phyloP scores from a whole-genome alignment of 1,284 basidiomycete species.

The Cryptococcus sp. region DNA sequence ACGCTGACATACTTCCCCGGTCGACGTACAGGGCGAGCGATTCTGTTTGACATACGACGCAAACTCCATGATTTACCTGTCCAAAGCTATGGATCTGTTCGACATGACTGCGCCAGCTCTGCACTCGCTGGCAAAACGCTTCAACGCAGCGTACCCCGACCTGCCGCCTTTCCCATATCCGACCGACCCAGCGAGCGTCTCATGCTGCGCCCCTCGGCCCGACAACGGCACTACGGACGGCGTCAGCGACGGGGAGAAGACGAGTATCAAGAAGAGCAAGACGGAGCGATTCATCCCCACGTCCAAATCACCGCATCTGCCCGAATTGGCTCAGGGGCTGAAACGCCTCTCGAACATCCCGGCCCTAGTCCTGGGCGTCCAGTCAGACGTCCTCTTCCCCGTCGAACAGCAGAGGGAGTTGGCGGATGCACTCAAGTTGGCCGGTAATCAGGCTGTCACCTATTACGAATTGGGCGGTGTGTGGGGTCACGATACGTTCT shows the following conservation, averaged over 20 bases:
- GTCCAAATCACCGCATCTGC: slow-evolving; percentile 67
- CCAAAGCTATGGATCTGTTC: slow-evolving; percentile 99
- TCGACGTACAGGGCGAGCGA: slow-evolving; percentile 68
- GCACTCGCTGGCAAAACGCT: slow-evolving; percentile 61
- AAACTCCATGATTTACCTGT: slow-evolving; percentile 97
- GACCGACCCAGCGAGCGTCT: slow-evolving; percentile 37
- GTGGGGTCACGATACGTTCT: slow-evolving; percentile 97
- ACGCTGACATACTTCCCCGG: too few relatives aligned
- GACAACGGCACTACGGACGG: slow-evolving; percentile 22
- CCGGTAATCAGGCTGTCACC: slow-evolving; percentile 82
- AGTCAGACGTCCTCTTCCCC: slow-evolving; percentile 95
- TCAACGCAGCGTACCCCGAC: slow-evolving; percentile 42
- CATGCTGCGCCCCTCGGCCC: slow-evolving; percentile 24
- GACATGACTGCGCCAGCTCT: slow-evolving; percentile 87
- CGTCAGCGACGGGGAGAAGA: slow-evolving; percentile 3
- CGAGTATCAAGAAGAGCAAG: slow-evolving; percentile 23
- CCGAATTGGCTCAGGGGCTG: slow-evolving; percentile 81
- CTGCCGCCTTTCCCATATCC: slow-evolving; percentile 50
- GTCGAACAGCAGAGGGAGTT: slow-evolving; percentile 97
- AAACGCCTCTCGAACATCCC: slow-evolving; percentile 75
- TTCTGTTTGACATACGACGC: slow-evolving; percentile 99
- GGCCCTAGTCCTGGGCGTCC: slow-evolving; percentile 86
- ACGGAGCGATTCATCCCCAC: slow-evolving; percentile 59
- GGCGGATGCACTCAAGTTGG: slow-evolving; percentile 85
- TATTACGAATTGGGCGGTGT: slow-evolving; percentile 98